Percentiles rank a stretch among this genome's conserved stretches.
Conservation (phyloP, 768 basidiomycete genomes). For the Myochromella boudieri region DNA sequence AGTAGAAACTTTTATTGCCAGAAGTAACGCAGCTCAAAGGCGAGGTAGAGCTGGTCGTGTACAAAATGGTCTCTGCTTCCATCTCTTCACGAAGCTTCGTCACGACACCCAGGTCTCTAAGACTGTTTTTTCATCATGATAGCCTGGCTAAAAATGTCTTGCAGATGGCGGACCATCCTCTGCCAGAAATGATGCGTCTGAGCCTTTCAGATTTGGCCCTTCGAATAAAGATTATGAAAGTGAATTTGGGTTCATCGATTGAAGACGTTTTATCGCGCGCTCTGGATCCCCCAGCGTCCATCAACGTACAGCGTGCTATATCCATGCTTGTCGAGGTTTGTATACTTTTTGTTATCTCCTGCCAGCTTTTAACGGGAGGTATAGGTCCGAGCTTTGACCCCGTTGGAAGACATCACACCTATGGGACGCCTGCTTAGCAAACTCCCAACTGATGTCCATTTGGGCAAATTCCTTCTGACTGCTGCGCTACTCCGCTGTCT, state of each 20-base stretch:
- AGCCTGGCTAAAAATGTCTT: neutral
- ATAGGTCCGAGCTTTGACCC: constrained; percentile 83
- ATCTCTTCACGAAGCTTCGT: constrained; percentile 87
- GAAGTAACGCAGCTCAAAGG: constrained; percentile 87
- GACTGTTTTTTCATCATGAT: neutral
- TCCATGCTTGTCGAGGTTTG: constrained; percentile 85
- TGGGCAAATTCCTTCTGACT: constrained; percentile 89
- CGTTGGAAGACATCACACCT: constrained; percentile 88
- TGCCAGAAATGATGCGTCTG: constrained; percentile 93
- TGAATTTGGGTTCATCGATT: constrained; percentile 81
- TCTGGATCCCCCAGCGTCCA: constrained; percentile 81
- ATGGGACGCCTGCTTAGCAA: constrained; percentile 90
- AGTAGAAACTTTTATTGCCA: constrained; percentile 88
- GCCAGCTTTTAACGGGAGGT: neutral
- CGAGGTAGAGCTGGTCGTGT: constrained; percentile 93
- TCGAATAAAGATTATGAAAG: constrained; percentile 91
- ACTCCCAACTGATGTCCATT: constrained; percentile 92
- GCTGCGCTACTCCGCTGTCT: constrained; percentile 86
- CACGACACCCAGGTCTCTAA: constrained; percentile 74
- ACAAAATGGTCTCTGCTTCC: constrained; percentile 87
- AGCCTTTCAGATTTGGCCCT: constrained; percentile 90
- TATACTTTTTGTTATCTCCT: neutral
- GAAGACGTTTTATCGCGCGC: constrained; percentile 88
- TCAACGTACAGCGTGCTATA: constrained; percentile 90
- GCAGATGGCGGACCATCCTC: constrained; percentile 85